Conservation (phyloP, 495 filamentous ascomycete genomes). For the Hypoxylon lienhwacheense region DNA sequence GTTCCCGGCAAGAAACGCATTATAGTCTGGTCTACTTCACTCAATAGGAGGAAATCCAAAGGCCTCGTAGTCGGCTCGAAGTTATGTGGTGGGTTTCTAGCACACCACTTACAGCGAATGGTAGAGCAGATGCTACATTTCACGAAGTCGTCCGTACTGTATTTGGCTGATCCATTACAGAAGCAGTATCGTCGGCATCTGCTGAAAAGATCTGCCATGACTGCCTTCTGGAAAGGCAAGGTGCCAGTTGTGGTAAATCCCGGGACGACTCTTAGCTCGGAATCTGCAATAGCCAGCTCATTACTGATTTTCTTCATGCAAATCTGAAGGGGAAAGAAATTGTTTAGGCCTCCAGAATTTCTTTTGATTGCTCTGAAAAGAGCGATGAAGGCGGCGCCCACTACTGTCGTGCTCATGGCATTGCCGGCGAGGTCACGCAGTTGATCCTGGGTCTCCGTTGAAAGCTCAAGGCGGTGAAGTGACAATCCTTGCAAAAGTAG, state of each 20-base stretch:
- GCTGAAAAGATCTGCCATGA: neutral
- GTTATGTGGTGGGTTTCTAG: constrained; percentile 41
- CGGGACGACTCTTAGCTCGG: constrained; percentile 7
- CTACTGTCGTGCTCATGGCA: constrained; percentile 78
- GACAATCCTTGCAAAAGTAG: constrained; percentile 75
- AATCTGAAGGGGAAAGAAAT: neutral
- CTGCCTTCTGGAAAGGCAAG: constrained; percentile 1
- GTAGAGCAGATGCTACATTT: constrained; percentile 21
- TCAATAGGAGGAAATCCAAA: constrained; percentile 5
- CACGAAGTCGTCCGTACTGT: constrained; percentile 31
- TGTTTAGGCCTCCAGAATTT: neutral
- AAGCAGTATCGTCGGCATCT: constrained; percentile 39
- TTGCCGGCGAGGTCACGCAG: constrained; percentile 78
- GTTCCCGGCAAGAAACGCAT: constrained; percentile 27
- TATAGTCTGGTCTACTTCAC: constrained; percentile 16
- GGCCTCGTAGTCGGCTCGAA: constrained; percentile 14
- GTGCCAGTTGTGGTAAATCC: constrained; percentile 19
- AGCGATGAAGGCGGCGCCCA: constrained; percentile 62
- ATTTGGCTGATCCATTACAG: constrained; percentile 39
- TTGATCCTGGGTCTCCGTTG: constrained; percentile 63
- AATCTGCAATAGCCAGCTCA: constrained; percentile 14
- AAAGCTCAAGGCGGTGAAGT: constrained; percentile 61
- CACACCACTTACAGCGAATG: constrained; percentile 38
- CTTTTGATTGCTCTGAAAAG: constrained; percentile 40
- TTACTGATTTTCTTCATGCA: constrained; percentile 10